Conservation (phyloP, 148 eudicot species). For the Rheum nobile region DNA sequence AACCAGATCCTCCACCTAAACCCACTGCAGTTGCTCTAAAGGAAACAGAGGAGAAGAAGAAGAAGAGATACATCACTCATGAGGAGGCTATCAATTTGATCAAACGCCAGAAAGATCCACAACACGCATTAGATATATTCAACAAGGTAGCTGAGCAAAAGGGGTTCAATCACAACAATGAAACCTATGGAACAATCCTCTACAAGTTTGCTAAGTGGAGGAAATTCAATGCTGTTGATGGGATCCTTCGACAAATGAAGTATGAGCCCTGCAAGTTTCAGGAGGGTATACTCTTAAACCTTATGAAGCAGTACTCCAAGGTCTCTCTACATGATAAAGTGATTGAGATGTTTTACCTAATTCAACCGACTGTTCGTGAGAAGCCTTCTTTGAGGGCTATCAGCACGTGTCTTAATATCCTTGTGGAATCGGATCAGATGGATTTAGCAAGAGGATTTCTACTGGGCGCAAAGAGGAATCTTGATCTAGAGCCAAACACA, state of each 20-base stretch:
- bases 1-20: slow-evolving; percentile 30
- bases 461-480: slow-evolving; percentile 33
- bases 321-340: slow-evolving; percentile 51
- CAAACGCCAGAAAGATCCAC: slow-evolving; percentile 59
- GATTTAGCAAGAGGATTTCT: slow-evolving; percentile 56
- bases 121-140: slow-evolving; percentile 63
- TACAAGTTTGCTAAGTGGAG: slow-evolving; percentile 56
- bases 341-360: slow-evolving; percentile 65
- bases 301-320: slow-evolving; percentile 82
- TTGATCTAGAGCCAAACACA: slow-evolving; percentile 62
- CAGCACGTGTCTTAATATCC: slow-evolving; percentile 84
- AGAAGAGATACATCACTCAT: slow-evolving; percentile 50
- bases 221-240: slow-evolving; percentile 64
- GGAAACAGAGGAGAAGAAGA: slow-evolving; percentile 19
- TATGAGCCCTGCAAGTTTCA: slow-evolving; percentile 77
- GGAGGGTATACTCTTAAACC: slow-evolving; percentile 69
- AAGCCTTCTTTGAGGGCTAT: slow-evolving; percentile 75
- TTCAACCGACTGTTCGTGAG: slow-evolving; percentile 49
- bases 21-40: neutral
- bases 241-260: slow-evolving; percentile 58
- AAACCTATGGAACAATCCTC: slow-evolving; percentile 63
- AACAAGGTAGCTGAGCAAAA: slow-evolving; percentile 62
- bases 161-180: slow-evolving; percentile 75
- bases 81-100: slow-evolving; percentile 53
- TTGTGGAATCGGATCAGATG: slow-evolving; percentile 63